These are phyloP conservation scores for Picea sitchensis DNA, from an alignment of 75 land plant genomes.

Conservation along the genomic window DNA sequence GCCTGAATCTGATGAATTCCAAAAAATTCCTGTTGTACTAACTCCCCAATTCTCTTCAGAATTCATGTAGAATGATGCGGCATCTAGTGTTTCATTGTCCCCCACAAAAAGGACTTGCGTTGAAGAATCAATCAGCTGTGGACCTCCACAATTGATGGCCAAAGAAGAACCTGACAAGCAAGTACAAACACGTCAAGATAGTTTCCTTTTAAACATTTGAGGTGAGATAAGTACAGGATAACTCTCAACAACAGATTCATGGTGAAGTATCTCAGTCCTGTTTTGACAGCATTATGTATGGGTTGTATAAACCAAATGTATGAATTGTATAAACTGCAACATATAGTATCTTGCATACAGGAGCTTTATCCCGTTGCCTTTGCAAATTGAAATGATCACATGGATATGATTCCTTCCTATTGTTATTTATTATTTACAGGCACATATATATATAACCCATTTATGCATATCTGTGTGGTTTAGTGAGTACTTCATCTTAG, in stretches of 20 bases:
- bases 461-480: constrained; percentile 10
- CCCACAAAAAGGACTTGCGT: not conserved
- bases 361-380: no score
- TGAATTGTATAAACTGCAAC: not conserved
- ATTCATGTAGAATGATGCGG: constrained; percentile 33
- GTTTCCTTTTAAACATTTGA: not conserved
- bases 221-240: not conserved
- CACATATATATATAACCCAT: no score
- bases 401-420: no score
- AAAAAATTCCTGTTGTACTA: constrained; percentile 56
- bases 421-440: not conserved
- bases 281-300: not conserved
- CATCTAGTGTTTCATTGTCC: constrained; percentile 32
- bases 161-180: constrained; percentile 42
- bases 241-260: not conserved
- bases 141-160: constrained; percentile 61
- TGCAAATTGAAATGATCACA: no score
- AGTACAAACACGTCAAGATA: not conserved
- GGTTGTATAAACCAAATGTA: not conserved
- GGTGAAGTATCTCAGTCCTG: not conserved
- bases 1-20: constrained; percentile 26
- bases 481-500: no score
- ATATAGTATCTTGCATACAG: not conserved
- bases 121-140: not conserved
- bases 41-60: constrained; percentile 51